Evolutionary conservation across 176 grass and related monocot species (phyloP), one percentile per base, ranked within the genome.

Genomic region (Eleusine indica): DNA sequence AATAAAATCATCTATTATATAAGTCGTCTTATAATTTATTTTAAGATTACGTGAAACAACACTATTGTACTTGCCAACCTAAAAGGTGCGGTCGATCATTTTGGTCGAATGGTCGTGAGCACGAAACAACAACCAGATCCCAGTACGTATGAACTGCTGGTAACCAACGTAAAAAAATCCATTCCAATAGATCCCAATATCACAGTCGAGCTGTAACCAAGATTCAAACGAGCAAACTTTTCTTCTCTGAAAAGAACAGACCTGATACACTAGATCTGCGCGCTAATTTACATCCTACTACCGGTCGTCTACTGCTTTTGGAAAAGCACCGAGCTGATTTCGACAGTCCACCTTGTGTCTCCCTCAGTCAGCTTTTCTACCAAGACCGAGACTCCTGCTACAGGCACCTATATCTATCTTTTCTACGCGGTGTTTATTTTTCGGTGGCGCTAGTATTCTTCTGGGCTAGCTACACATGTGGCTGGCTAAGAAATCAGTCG

Each of bases 281-380:
- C 57, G 57, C 13, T 76, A 52, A 18, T 79, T 74, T 86, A 41
- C 78, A 47, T 37, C 57, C 48, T 46, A 38, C 66, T 6, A 6
- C 78, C 46, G 4, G 47, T 19, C 69, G 66, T 70, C 57, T 56
- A 10, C 32, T 75, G 29, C 66, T 90, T 76, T 70, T 85, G 32
- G 43, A 60, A 79, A 84, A 70, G 82, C 66, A 80, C 18, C 17
- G 74, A 54, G 73, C 70, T 80, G 80, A 90, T 74, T 29, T 73
- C 41, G 75, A 90, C 75, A 54, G 74, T 90, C 51, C 80, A 80
- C 80, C 84, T 74, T 64, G 84, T 65, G 89, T 80, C 89, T 30
- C 63, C 83, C 63, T 80, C 75, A 67, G 78, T 80, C 75, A 73
- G 78, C 57, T 67, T 74, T 70, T 66, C 61, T 70, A 30, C 73